phyloP scores from a whole-genome alignment of 1,284 basidiomycete genomes.

The Calocybe gambosa region DNA sequence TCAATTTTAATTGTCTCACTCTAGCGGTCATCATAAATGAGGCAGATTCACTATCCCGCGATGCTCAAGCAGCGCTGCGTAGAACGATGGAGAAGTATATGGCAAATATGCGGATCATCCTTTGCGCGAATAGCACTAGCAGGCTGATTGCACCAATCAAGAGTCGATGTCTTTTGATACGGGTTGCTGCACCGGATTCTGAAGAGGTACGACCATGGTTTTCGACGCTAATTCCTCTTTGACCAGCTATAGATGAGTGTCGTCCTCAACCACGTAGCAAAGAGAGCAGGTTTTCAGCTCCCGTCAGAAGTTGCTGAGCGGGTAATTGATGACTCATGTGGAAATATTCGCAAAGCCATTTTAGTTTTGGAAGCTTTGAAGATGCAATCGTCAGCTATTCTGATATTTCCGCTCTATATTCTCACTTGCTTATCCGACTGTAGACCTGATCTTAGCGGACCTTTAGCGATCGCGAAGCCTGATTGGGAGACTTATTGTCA shows the following conservation, averaged over 20 bases:
- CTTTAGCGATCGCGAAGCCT: slow-evolving; percentile 83
- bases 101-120: slow-evolving; percentile 93
- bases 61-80: slow-evolving; percentile 95
- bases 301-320: slow-evolving; percentile 69
- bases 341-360: slow-evolving; percentile 93
- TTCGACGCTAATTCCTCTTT: not conserved
- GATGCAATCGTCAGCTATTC: slow-evolving; percentile 72
- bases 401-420: not conserved
- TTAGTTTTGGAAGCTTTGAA: slow-evolving; percentile 93
- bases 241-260: slow-evolving; percentile 59
- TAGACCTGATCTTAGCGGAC: slow-evolving; percentile 69
- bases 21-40: slow-evolving; percentile 98
- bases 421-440: not conserved
- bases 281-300: slow-evolving; percentile 75
- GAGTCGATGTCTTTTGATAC: slow-evolving; percentile 88
- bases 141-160: slow-evolving; percentile 97
- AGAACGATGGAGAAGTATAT: slow-evolving; percentile 99
- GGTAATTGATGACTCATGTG: slow-evolving; percentile 78
- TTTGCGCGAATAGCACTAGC: slow-evolving; percentile 97
- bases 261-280: slow-evolving; percentile 80
- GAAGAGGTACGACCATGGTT: slow-evolving; percentile 56
- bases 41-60: slow-evolving; percentile 90
- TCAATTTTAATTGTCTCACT: not conserved
- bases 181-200: slow-evolving; percentile 83
- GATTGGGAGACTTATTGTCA: slow-evolving; percentile 99